Base-by-base conservation (phyloP, 2,329 filamentous ascomycete species). In the Calonectria henricotiae region DNA sequence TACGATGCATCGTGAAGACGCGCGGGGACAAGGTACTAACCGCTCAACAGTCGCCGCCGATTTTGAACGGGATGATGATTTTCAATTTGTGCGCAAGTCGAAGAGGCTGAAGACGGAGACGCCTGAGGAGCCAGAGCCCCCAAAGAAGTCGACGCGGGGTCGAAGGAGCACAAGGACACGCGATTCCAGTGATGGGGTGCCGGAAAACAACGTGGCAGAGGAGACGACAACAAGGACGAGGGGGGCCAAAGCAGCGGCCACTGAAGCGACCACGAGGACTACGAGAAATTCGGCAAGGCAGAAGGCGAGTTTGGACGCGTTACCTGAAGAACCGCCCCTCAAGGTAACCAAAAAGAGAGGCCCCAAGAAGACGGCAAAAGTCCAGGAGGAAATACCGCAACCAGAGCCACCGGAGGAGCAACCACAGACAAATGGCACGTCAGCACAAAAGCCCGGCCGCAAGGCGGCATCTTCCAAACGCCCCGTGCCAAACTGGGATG, bases 31-130 rank as follows among this genome's bases (percentile, higher is more conserved):
- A 72, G 54, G 63, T 67, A 68, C 75, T 78, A 69, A 78, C 68
- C 25, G 41, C 35, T 58, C 35, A 49, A 39, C 72, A 84, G 84
- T 83, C 72, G 79, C 78, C 71, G 76, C 78, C 51, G 81, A 83
- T 62, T 92, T 94, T 76, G 93, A 95, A 81, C 89, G 93, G 77
- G 91, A 93, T 84, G 93, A 93, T 76, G 93, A 93, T 72, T 95
- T 95, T 76, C 86, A 90, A 68, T 95, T 95, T 80, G 90, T 91
- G 73, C 89, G 93, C 75, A 90, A 88, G 71, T 86, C 91, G 12
- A 93, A 93, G 79, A 84, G 89, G 77, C 86, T 87, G 71, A 94
- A 92, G 83, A 87, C 88, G 49, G 86, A 86, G 68, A 84, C 87
- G 67, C 80, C 83, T 7, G 72, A 75, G 17, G 83, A 84, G 49